These are phyloP conservation scores for rapeseed (Brassica napus) DNA, from an alignment of 345 rosid genomes.

Conservation along the genomic window Da-Ae NC_063442.1:38369001-38369500, in stretches of 20 bases:
- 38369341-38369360: not conserved
- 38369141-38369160: too few relatives aligned
- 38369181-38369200: too few relatives aligned
- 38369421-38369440: not conserved
- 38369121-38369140: too few relatives aligned
- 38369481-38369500: not conserved
- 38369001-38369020: not conserved
- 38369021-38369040: not conserved
- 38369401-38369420: not conserved
- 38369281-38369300: too few relatives aligned
- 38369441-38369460: not conserved
- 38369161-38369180: too few relatives aligned
- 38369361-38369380: not conserved
- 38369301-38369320: too few relatives aligned
- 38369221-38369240: too few relatives aligned
- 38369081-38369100: not conserved
- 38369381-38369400: not conserved
- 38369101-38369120: too few relatives aligned
- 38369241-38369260: too few relatives aligned
- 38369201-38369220: too few relatives aligned
- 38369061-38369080: not conserved
- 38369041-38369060: not conserved
- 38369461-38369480: not conserved
- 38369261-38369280: too few relatives aligned
- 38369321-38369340: not conserved